Conservation (phyloP, 306 rosid genomes). For the Quercus ilex region DNA sequence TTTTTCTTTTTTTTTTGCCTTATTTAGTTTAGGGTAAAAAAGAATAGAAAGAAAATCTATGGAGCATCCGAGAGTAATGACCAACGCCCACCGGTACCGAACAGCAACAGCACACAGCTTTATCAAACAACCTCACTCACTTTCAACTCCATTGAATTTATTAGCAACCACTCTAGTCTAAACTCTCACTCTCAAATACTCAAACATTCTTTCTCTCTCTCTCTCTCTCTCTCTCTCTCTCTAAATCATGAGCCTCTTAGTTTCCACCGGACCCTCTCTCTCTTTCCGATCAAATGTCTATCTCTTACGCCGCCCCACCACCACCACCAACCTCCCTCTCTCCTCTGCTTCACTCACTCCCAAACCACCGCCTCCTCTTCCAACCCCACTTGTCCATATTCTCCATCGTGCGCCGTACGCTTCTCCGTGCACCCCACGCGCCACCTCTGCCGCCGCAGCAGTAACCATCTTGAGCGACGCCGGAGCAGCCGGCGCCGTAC, state of each 20-base stretch:
- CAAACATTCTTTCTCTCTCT: too few relatives aligned
- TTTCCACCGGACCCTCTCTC: background rate
- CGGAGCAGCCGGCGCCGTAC: conserved; percentile 56
- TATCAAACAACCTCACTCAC: too few relatives aligned
- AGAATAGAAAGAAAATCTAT: too few relatives aligned
- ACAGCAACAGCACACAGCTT: too few relatives aligned
- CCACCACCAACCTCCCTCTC: background rate
- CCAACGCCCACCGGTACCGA: too few relatives aligned
- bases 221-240: too few relatives aligned
- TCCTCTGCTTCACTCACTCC: background rate
- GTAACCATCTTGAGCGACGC: conserved; percentile 37
- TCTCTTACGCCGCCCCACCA: conserved; percentile 7
- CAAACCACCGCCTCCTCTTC: background rate
- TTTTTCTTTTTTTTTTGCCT: too few relatives aligned
- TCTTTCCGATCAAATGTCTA: background rate
- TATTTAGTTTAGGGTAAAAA: too few relatives aligned
- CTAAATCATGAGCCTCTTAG: background rate
- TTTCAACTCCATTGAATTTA: too few relatives aligned
- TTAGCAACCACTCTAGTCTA: too few relatives aligned
- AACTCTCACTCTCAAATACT: too few relatives aligned
- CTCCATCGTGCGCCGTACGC: conserved; percentile 31
- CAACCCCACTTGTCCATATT: conserved; percentile 6
- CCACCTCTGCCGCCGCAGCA: conserved; percentile 7
- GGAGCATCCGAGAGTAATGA: too few relatives aligned
- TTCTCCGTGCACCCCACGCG: background rate